These are phyloP conservation scores for Starmerella geochares DNA, from an alignment of 805 yeast genomes.

Conservation along the genomic window DNA sequence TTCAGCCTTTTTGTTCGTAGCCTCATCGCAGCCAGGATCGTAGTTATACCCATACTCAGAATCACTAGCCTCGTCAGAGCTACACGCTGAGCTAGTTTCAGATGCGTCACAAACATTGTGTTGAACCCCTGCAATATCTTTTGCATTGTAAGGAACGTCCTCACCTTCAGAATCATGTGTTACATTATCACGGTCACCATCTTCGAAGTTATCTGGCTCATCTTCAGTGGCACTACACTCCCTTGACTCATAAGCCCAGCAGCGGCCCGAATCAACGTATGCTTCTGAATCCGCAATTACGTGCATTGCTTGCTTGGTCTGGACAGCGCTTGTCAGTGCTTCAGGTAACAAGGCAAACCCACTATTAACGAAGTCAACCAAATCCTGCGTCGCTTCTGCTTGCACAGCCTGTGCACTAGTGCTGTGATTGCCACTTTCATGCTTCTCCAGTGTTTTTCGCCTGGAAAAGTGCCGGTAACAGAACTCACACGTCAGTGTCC, in stretches of 20 bases:
- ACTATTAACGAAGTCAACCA: not conserved
- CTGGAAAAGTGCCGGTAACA: not conserved
- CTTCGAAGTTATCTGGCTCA: not conserved
- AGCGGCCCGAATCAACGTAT: not conserved
- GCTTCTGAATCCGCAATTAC: not conserved
- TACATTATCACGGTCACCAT: not conserved
- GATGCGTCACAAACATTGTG: too few species aligned
- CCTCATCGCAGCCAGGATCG: too few species aligned
- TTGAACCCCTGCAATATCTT: too few species aligned
- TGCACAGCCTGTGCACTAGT: not conserved
- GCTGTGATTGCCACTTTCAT: not conserved
- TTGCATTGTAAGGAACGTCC: too few species aligned
- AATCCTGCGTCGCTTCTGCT: not conserved
- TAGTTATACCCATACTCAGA: too few species aligned
- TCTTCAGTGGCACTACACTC: not conserved
- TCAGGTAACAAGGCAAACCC: not conserved
- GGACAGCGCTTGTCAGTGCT: not conserved
- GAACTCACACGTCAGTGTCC: not conserved
- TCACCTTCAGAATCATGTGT: not conserved
- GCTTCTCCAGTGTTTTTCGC: not conserved
- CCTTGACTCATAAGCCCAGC: not conserved
- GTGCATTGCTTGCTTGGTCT: not conserved
- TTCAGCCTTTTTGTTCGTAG: too few species aligned
- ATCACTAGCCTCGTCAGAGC: too few species aligned
- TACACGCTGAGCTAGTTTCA: too few species aligned